phyloP scores from a whole-genome alignment of 2,329 filamentous ascomycete species.

The Neoascochyta sp. region DNA sequence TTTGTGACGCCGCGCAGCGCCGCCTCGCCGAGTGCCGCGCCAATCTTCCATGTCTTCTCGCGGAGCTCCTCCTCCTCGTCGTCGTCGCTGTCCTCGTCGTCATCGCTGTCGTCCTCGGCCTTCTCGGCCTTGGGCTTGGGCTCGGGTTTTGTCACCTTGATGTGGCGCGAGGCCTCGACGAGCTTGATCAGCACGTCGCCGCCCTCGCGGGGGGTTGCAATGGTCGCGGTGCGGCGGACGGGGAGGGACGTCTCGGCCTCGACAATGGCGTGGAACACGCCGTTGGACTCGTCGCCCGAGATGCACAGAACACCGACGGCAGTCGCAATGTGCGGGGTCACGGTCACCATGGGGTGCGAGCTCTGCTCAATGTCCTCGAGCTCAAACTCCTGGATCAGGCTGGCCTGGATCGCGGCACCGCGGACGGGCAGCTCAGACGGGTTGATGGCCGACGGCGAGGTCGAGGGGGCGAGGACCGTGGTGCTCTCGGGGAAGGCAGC shows the following conservation, averaged over 20 bases:
- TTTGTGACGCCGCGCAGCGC: constrained; percentile 81
- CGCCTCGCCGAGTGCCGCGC: constrained; percentile 77
- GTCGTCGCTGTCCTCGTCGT: constrained; percentile 59
- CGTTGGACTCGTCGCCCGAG: constrained; percentile 55
- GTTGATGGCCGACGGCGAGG: constrained; percentile 75
- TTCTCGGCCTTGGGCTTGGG: constrained; percentile 68
- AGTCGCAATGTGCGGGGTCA: constrained; percentile 83
- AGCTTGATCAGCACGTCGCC: constrained; percentile 87
- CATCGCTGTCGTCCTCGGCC: constrained; percentile 57
- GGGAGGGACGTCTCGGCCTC: constrained; percentile 85
- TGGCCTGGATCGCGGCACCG: constrained; percentile 93
- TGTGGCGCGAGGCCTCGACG: constrained; percentile 82
- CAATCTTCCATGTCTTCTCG: constrained; percentile 90
- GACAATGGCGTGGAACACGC: constrained; percentile 77
- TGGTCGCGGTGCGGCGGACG: constrained; percentile 76
- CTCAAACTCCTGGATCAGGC: constrained; percentile 91
- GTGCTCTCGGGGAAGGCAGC: constrained; percentile 79
- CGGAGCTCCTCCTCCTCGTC: constrained; percentile 85
- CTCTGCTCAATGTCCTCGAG: constrained; percentile 91
- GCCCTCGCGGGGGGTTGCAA: constrained; percentile 71
- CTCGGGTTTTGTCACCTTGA: constrained; percentile 88
- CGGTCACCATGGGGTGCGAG: constrained; percentile 90
- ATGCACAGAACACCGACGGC: constrained; percentile 81
- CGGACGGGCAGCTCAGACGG: constrained; percentile 85
- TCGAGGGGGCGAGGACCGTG: constrained; percentile 76